Base-by-base conservation (phyloP, 257 asterid species). In the Solanum lycopersicoides region DNA sequence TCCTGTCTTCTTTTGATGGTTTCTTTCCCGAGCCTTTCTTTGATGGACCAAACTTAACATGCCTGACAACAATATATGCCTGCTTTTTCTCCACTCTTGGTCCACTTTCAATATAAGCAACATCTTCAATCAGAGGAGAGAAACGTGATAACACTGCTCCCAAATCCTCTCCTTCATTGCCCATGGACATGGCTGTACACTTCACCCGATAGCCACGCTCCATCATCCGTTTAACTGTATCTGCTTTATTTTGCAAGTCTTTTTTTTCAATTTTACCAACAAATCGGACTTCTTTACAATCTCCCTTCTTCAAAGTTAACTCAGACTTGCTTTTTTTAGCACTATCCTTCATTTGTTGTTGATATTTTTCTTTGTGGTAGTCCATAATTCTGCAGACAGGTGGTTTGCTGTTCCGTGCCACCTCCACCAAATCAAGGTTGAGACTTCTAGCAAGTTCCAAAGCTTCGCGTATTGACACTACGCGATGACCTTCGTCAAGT, bases 351-450 rank as follows among this genome's bases (percentile, higher is more conserved):
- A 92, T 6, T 69, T 92, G 93, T 85, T 91, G 92, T 82, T 92
- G 63, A 88, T 93, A 93, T 89, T 90, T 95, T 30, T 95, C 96
- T 89, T 86, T 94, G 79, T 91, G 84, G 91, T 89, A 93, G 91
- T 97, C 96, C 90, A 90, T 89, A 68, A 97, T 86, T 91, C 96
- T 95, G 95, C 98, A 95, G 85, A 93, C 99, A 66, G 99, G 98
- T 86, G 98, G 98, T 47, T 89, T 88, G 37, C 90, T 91, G 56
- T 82, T 68, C 87, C 89, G 89, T 86, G 94, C 92, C 89, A 95
- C 99, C 98, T 94, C 97, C 87, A 97, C 98, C 89, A 97, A 93
- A 89, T 97, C 99, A 93, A 97, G 80, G 18, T 91, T 84, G 56
- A 87, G 94, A 68, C 88, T 88, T 90, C 73, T 89, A 41, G 99